phyloP scores from a whole-genome alignment of 305 asterid species.

The Andrographis paniculata region DNA sequence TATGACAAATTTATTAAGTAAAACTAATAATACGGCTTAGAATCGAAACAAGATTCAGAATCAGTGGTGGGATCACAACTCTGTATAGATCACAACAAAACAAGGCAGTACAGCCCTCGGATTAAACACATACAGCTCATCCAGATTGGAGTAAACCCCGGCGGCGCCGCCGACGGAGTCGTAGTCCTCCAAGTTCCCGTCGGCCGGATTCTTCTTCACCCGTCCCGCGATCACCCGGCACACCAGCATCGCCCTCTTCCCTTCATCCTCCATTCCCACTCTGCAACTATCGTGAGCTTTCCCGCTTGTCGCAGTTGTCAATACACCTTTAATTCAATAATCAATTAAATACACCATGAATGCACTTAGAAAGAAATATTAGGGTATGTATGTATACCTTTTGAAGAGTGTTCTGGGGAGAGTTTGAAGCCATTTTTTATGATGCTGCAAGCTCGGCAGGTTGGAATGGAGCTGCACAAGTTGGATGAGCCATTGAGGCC shows the following conservation, averaged over 20 bases:
- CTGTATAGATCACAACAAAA: slow-evolving; percentile 73
- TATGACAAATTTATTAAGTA: no score
- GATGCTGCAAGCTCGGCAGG: slow-evolving; percentile 51
- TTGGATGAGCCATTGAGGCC: slow-evolving; percentile 78
- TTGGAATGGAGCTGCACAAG: slow-evolving; percentile 66
- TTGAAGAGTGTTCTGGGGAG: slow-evolving; percentile 22
- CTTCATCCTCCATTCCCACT: slow-evolving; percentile 26
- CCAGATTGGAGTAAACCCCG: slow-evolving; percentile 70
- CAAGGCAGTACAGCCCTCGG: slow-evolving; percentile 91
- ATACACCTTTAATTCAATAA: slow-evolving; percentile 53
- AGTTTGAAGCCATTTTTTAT: slow-evolving; percentile 61
- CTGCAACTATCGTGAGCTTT: slow-evolving; percentile 60
- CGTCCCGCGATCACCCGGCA: slow-evolving; percentile 92
- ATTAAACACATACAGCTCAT: slow-evolving; percentile 72
- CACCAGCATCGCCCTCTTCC: slow-evolving; percentile 78
- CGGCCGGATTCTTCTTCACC: slow-evolving; percentile 60
- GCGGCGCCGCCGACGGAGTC: slow-evolving; percentile 65
- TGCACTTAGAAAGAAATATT: no score
- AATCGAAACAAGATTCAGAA: no score
- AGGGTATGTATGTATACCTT: no score
- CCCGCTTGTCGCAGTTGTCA: slow-evolving; percentile 76
- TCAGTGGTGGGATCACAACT: slow-evolving; percentile 28
- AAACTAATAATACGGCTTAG: no score
- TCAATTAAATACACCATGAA: no score
- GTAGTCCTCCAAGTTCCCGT: slow-evolving; percentile 57